A percentile compares a stretch with the other conserved stretches of the same genome.
Evolutionary conservation across 441 rosid species (phyloP).

Genomic region (Syzygium malaccense): DNA sequence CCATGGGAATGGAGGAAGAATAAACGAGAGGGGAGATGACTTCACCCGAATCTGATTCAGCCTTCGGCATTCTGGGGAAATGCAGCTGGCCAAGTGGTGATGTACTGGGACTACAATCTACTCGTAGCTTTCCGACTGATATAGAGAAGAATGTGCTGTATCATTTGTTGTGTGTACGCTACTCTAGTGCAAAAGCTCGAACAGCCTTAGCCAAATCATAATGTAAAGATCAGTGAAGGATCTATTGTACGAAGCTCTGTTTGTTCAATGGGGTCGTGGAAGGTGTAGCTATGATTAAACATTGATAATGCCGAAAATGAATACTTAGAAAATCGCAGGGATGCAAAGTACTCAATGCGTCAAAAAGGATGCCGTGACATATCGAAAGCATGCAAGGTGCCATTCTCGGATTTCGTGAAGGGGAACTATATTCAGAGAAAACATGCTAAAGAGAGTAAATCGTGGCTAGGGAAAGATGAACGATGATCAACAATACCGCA

Average conservation of each 20-base stretch:
- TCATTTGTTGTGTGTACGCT: background rate
- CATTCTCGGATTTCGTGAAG: background rate
- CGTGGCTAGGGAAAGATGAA: background rate
- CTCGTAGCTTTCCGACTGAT: background rate
- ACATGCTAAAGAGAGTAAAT: background rate
- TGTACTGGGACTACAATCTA: background rate
- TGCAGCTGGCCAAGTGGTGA: background rate
- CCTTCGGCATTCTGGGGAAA: background rate
- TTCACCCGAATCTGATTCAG: background rate
- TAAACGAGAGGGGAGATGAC: conserved; percentile 37
- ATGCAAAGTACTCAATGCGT: background rate
- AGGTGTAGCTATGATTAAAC: background rate
- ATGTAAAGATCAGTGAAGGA: background rate
- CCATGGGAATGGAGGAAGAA: conserved; percentile 83
- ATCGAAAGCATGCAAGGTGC: background rate
- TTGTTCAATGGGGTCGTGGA: background rate
- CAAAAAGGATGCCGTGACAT: background rate
- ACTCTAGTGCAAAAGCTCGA: background rate
- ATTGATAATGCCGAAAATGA: background rate
- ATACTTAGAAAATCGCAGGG: background rate
- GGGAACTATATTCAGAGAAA: background rate
- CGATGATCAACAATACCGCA: background rate
- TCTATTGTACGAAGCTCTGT: background rate
- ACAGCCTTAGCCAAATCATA: background rate
- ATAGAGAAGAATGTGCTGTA: background rate